Evolutionary conservation across 306 rosid genomes (phyloP), one percentile per base, ranked within the genome.

Genomic region (Glycine soja): DNA sequence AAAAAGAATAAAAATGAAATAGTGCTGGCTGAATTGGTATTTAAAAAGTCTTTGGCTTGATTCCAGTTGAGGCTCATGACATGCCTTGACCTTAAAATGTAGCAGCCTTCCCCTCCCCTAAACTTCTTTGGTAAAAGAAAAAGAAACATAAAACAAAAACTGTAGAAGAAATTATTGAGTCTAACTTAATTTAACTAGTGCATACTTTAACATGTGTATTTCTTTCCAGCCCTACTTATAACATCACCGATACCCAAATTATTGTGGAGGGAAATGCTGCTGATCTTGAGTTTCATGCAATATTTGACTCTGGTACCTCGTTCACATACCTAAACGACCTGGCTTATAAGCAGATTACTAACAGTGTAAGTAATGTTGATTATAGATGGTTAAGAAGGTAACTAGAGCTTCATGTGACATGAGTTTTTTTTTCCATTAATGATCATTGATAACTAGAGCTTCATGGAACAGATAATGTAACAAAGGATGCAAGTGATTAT

Each of bases 281-380:
- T 24, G 72, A 90, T 82, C 74, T 88, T 4, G 90, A 84, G 78
- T 92, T 92, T 56, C 38, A 85, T 78, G 92, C 98, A 42, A 87
- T 93, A 75, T 92, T 90, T 70, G 97, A 96, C 88, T 82, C 97
- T n/a, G 97, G 98, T 10, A 92, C 97, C 81, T 93, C 99, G 3
- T 96, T 88, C 81, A 92, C 98, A 12, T 86, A 82, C 90, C 85
- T 96, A 72, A 90, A 77, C 3, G 92, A 93, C 67, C 97, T 97
- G 2, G 91, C 90, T 78, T 93, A 96, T 82, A 81, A 88, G 30
- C 83, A 72, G 86, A 84, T 96, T 74, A 72, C 93, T 12, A 14
- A 77, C 43, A 82, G 66, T 68, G 97, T 93, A 85, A 93, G 98
- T 79, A 38, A 8, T 77, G 62, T 45, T 70, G 16, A 42, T 74